phyloP scores from a whole-genome alignment of 257 asterid species.

The Nyctanthes arbortristis region DNA sequence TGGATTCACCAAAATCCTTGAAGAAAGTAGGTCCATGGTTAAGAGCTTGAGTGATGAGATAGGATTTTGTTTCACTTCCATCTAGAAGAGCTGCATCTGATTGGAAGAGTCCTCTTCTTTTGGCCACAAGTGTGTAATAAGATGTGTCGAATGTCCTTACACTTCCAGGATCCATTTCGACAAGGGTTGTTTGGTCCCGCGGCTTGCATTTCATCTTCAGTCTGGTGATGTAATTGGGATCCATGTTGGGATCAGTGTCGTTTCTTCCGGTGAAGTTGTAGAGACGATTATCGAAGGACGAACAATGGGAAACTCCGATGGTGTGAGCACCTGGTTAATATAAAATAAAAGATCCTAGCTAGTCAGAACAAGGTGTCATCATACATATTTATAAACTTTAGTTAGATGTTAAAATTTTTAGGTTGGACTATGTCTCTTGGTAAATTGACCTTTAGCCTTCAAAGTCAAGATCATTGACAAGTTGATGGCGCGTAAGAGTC shows the following conservation, averaged over 20 bases:
- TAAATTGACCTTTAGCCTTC: too few species aligned
- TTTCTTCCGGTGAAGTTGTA: conserved; percentile 41
- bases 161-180: conserved; percentile 55
- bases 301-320: conserved; percentile 44
- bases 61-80: conserved; percentile 34
- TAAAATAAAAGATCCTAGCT: background rate
- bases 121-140: conserved; percentile 28
- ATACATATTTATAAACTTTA: background rate
- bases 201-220: conserved; percentile 33
- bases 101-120: conserved; percentile 43
- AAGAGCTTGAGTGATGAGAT: conserved; percentile 29
- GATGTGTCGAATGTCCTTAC: conserved; percentile 35
- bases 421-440: too few species aligned
- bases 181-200: conserved; percentile 31
- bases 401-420: too few species aligned
- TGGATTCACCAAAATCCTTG: conserved; percentile 48
- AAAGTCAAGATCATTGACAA: too few species aligned
- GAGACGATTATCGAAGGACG: conserved; percentile 40
- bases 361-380: background rate
- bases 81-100: conserved; percentile 47
- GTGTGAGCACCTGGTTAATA: conserved; percentile 40
- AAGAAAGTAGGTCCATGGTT: conserved; percentile 34
- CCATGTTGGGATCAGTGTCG: conserved; percentile 36
- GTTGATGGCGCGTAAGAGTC: too few species aligned
- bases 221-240: conserved; percentile 24